A percentile compares a stretch with the other conserved stretches of the same genome.
Conservation (phyloP, 163 green algal genomes). For the Chlamydomonas reinhardtii region DNA sequence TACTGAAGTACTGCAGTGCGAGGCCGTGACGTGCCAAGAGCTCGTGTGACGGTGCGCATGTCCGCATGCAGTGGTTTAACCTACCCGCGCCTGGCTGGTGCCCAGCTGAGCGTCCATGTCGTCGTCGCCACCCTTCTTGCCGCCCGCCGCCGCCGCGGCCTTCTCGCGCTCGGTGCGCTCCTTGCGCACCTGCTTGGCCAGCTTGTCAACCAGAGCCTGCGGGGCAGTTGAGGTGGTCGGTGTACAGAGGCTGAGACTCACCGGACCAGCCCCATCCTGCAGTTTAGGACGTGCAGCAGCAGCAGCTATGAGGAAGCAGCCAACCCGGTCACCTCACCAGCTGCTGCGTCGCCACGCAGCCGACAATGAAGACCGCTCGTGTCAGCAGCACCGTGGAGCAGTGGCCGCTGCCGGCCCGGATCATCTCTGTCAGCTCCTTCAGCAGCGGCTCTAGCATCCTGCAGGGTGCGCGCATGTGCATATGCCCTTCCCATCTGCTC, state of each 20-base stretch:
- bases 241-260: too few relatives aligned
- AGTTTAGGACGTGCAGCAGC: too few relatives aligned
- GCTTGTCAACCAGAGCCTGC: slow-evolving; percentile 50
- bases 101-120: slow-evolving; percentile 87
- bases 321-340: neutral
- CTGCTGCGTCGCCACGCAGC: slow-evolving; percentile 39
- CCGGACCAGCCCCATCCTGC: too few relatives aligned
- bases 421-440: neutral
- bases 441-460: slow-evolving; percentile 14
- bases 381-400: neutral
- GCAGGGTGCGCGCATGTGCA: neutral
- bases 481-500: too few relatives aligned
- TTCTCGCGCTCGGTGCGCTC: slow-evolving; percentile 73
- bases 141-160: slow-evolving; percentile 60
- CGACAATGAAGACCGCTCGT: slow-evolving; percentile 20
- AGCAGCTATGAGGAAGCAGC: too few relatives aligned
- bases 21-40: too few relatives aligned
- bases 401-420: neutral
- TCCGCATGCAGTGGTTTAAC: too few relatives aligned
- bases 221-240: neutral
- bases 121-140: slow-evolving; percentile 52
- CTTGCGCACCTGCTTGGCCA: slow-evolving; percentile 51
- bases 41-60: too few relatives aligned
- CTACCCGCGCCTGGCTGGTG: slow-evolving; percentile 11
- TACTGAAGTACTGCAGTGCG: too few relatives aligned